Percentiles rank a stretch among this genome's conserved stretches.
Evolutionary conservation across 1,284 basidiomycete genomes (phyloP).

Genomic region (Boletus subluridellus): DNA sequence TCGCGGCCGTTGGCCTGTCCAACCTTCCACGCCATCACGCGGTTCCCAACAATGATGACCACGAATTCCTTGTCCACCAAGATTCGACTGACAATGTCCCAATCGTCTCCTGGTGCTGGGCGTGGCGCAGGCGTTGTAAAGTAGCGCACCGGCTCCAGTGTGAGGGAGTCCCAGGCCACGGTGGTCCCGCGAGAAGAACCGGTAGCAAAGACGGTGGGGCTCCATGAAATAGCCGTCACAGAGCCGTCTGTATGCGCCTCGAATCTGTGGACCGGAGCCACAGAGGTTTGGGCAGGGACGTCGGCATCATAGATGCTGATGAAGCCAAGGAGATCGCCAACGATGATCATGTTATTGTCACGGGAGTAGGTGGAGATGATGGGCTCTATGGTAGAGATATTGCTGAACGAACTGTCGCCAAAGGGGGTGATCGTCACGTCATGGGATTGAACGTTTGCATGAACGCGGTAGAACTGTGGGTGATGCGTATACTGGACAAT

Average conservation of each 20-base stretch:
- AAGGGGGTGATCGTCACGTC: slow-evolving; percentile 43
- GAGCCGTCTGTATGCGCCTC: slow-evolving; percentile 57
- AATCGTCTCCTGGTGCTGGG: slow-evolving; percentile 35
- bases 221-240: slow-evolving; percentile 63
- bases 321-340: slow-evolving; percentile 58
- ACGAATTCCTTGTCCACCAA: slow-evolving; percentile 61
- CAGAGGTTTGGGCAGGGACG: slow-evolving; percentile 9
- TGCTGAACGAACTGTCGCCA: slow-evolving; percentile 51
- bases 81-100: slow-evolving; percentile 59
- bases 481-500: slow-evolving; percentile 47
- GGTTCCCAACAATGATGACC: slow-evolving; percentile 59
- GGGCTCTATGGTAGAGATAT: slow-evolving; percentile 46
- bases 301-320: slow-evolving; percentile 52
- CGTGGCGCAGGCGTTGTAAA: slow-evolving; percentile 50
- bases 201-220: slow-evolving; percentile 53
- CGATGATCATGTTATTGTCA: slow-evolving; percentile 50
- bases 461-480: slow-evolving; percentile 46
- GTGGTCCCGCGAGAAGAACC: slow-evolving; percentile 64
- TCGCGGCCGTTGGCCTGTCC: slow-evolving; percentile 39
- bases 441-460: slow-evolving; percentile 34
- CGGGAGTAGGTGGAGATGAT: slow-evolving; percentile 39
- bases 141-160: slow-evolving; percentile 51
- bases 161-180: slow-evolving; percentile 65
- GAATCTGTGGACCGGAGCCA: slow-evolving; percentile 45
- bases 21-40: slow-evolving; percentile 68